A percentile compares a stretch with the other conserved stretches of the same genome.
Conservation (phyloP, 192 early-diverging fungal species). For the Backusella tarrabulga region DNA sequence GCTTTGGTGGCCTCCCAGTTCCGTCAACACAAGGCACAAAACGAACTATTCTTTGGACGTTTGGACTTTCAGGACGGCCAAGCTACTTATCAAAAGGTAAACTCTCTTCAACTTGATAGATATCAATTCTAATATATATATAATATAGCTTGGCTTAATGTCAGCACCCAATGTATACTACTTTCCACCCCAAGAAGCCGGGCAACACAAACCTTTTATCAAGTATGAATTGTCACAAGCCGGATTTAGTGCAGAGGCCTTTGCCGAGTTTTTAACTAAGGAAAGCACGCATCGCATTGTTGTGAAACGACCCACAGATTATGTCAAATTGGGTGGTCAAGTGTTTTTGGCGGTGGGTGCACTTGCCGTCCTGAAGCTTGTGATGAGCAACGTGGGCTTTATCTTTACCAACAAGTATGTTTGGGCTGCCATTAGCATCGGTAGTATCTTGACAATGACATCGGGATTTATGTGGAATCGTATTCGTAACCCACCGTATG, state of each 20-base stretch:
- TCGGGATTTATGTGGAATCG: conserved; percentile 87
- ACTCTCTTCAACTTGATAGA: not conserved
- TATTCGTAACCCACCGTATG: conserved; percentile 71
- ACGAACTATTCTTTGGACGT: conserved; percentile 57
- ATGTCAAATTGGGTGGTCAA: conserved; percentile 37
- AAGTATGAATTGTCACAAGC: conserved; percentile 59
- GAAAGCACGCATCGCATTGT: conserved; percentile 32
- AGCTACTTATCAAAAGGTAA: conserved; percentile 62
- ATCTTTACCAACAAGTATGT: conserved; percentile 51
- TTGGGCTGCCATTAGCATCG: conserved; percentile 52
- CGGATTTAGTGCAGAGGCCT: conserved; percentile 60
- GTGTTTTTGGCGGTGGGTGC: conserved; percentile 33
- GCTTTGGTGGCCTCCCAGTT: conserved; percentile 55
- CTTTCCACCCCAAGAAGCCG: conserved; percentile 61
- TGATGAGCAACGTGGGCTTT: conserved; percentile 39
- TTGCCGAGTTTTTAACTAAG: conserved; percentile 55
- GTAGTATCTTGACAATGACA: conserved; percentile 61
- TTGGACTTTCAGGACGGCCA: conserved; percentile 67
- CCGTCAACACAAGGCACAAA: conserved; percentile 30
- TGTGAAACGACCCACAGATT: conserved; percentile 60
- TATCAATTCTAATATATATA: not conserved
- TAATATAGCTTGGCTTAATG: conserved; percentile 43
- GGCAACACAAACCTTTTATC: conserved; percentile 41
- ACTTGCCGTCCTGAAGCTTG: conserved; percentile 28
- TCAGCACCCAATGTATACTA: conserved; percentile 68